A percentile compares a stretch with the other conserved stretches of the same genome.
Conservation (phyloP, 306 rosid species). For the Prunus mongolica region DNA sequence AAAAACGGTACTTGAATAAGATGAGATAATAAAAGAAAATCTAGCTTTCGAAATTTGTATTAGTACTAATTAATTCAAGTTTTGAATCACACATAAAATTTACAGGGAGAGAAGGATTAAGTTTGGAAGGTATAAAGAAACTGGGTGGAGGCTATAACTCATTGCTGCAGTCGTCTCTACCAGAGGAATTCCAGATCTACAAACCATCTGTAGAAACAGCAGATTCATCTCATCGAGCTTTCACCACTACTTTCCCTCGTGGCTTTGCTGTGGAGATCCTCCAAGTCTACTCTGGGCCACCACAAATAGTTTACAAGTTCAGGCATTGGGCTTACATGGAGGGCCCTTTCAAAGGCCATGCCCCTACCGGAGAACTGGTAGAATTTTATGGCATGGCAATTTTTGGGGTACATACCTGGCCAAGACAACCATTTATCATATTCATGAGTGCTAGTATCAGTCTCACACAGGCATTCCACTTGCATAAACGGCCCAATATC, state of each 20-base stretch:
- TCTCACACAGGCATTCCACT: no score
- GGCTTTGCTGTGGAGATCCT: slow-evolving; percentile 64
- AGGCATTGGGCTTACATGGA: slow-evolving; percentile 78
- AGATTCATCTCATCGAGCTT: slow-evolving; percentile 43
- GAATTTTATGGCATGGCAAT: slow-evolving; percentile 48
- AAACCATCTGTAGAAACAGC: slow-evolving; percentile 45
- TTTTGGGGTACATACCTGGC: slow-evolving; percentile 32
- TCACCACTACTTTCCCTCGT: slow-evolving; percentile 56
- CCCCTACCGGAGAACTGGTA: slow-evolving; percentile 49
- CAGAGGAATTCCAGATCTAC: slow-evolving; percentile 42
- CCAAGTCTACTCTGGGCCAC: slow-evolving; percentile 54
- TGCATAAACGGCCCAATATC: no score
- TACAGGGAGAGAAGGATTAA: slow-evolving; percentile 44
- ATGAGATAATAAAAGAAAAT: no score
- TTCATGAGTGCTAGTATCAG: no score
- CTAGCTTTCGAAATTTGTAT: no score
- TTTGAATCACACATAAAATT: not conserved
- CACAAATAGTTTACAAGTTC: slow-evolving; percentile 54
- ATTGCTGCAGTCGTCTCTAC: slow-evolving; percentile 47
- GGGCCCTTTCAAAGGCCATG: slow-evolving; percentile 66
- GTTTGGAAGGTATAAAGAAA: slow-evolving; percentile 31
- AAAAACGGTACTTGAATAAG: no score
- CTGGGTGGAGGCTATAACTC: slow-evolving; percentile 60
- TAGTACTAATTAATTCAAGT: no score
- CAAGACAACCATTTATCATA: not conserved